phyloP scores from a whole-genome alignment of 2,329 filamentous ascomycete genomes.

The Aspergillus neoniger region DNA sequence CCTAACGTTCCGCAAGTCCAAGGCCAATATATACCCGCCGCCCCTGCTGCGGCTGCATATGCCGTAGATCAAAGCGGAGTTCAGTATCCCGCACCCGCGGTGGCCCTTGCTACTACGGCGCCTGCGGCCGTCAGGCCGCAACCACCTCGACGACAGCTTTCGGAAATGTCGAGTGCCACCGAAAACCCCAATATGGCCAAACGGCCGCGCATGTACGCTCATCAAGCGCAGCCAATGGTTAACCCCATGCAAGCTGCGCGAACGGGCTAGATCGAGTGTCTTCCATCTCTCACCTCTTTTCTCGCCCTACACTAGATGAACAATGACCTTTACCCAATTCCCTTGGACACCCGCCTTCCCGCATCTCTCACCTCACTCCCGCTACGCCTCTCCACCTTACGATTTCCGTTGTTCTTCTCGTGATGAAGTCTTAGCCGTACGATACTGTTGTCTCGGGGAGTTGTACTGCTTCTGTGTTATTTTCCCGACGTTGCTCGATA shows the following conservation, averaged over 20 bases:
- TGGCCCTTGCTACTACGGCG: conserved; percentile 37
- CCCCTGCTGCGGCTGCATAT: conserved; percentile 41
- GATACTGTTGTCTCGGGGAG: conserved; percentile 11
- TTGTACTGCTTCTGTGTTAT: conserved; percentile 10
- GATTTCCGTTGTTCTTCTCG: conserved; percentile 9
- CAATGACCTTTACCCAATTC: not conserved
- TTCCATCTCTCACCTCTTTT: conserved; percentile 5
- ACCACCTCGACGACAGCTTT: conserved; percentile 62
- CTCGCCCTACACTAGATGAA: not conserved
- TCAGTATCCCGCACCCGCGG: conserved; percentile 40
- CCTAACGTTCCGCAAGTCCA: conserved; percentile 48
- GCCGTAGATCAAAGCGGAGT: conserved; percentile 43
- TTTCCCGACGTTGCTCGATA: not conserved
- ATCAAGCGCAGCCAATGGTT: conserved; percentile 47
- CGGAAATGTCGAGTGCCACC: conserved; percentile 59
- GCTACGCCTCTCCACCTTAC: conserved; percentile 6
- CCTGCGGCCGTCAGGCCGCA: conserved; percentile 33
- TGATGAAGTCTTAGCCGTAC: conserved; percentile 16
- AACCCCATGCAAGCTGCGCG: conserved; percentile 54
- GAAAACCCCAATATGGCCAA: conserved; percentile 57
- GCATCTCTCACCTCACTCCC: conserved; percentile 19
- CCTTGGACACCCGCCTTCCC: conserved; percentile 13
- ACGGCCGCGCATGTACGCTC: conserved; percentile 60
- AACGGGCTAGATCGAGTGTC: conserved; percentile 23
- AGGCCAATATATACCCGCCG: conserved; percentile 44